Evolutionary conservation across 179 eudicot genomes (phyloP).

Genomic region (Heliamphora pulchella): DNA sequence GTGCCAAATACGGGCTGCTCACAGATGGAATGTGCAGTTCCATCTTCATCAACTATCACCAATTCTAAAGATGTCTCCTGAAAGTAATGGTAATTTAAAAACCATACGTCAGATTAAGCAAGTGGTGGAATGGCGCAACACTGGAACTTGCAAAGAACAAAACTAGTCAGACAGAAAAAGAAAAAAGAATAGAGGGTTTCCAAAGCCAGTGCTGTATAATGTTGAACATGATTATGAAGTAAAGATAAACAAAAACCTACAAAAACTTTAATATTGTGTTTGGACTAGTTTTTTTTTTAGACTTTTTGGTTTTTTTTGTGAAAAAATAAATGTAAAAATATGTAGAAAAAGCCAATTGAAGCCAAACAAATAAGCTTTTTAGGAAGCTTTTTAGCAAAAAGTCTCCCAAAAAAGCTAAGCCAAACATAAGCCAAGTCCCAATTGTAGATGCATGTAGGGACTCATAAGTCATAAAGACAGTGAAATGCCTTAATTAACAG

Average conservation of each 20-base stretch:
- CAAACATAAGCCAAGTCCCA: too few species aligned
- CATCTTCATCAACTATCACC: slow-evolving; percentile 76
- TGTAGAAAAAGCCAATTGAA: too few species aligned
- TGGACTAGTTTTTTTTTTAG: too few species aligned
- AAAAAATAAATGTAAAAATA: too few species aligned
- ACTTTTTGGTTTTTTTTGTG: too few species aligned
- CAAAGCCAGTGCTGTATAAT: not conserved
- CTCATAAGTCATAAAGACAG: not conserved
- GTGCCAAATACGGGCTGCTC: slow-evolving; percentile 96
- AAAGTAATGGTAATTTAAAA: slow-evolving; percentile 14
- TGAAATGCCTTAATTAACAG: not conserved
- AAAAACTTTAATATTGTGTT: not conserved
- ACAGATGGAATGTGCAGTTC: slow-evolving; percentile 73
- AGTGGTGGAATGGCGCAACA: not conserved
- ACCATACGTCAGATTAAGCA: not conserved
- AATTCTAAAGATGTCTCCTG: slow-evolving; percentile 94
- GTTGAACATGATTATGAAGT: not conserved
- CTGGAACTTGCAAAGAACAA: not conserved
- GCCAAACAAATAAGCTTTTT: too few species aligned
- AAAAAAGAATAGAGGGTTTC: not conserved
- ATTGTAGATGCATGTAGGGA: not conserved
- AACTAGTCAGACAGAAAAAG: not conserved
- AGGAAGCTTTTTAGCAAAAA: too few species aligned
- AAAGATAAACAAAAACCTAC: not conserved
- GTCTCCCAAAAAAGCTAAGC: too few species aligned